phyloP scores from a whole-genome alignment of 768 basidiomycete genomes.

The Tricholomella constricta region DNA sequence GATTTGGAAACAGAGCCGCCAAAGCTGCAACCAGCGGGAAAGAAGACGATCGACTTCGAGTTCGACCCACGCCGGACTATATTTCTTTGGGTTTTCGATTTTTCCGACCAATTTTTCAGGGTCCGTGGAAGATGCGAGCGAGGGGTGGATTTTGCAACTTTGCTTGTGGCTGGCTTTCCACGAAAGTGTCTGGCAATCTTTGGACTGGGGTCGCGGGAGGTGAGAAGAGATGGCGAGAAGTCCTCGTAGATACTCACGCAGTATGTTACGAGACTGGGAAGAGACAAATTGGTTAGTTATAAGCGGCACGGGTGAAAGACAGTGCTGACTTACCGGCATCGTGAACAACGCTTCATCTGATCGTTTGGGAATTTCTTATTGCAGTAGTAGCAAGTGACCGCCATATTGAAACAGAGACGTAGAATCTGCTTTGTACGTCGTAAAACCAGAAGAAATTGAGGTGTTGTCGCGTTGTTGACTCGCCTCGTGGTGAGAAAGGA shows the following conservation, averaged over 20 bases:
- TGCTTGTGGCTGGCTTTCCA: constrained; percentile 20
- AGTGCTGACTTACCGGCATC: constrained; percentile 9
- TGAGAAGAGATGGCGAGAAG: background rate
- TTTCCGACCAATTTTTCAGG: constrained; percentile 2
- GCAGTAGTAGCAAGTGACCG: constrained; percentile 15
- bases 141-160: constrained; percentile 10
- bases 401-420: too few relatives aligned
- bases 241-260: constrained; percentile 5
- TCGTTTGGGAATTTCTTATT: constrained; percentile 6
- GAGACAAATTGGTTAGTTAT: background rate
- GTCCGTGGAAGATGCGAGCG: constrained; percentile 4
- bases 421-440: too few relatives aligned
- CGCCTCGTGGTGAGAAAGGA: too few relatives aligned
- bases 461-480: too few relatives aligned
- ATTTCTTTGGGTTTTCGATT: constrained; percentile 8
- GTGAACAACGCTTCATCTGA: constrained; percentile 11
- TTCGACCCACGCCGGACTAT: constrained; percentile 11
- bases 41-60: constrained; percentile 8
- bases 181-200: constrained; percentile 15
- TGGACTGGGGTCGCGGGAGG: constrained; percentile 2
- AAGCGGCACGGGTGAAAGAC: too few relatives aligned
- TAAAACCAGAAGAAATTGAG: too few relatives aligned
- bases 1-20: constrained; percentile 6
- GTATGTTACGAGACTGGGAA: constrained; percentile 10
- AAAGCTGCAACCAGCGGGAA: constrained; percentile 13